Evolutionary conservation across 148 eudicot species (phyloP), one percentile per base, ranked within the genome.

Genomic region (Camellia lanceoleosa): DNA sequence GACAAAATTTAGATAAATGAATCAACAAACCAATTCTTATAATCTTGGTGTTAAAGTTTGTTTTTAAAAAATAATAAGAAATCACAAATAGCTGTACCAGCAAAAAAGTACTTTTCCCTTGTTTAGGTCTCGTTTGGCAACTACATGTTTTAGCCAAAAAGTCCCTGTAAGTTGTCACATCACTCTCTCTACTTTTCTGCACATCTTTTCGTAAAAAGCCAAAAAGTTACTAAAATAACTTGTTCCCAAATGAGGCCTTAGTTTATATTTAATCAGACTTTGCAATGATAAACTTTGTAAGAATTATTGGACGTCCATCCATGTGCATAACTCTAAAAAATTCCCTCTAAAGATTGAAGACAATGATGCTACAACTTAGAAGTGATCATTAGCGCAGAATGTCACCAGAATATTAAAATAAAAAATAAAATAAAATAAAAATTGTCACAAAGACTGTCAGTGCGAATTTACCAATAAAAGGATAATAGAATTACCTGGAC

Each of bases 401-500:
- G 4, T 63, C n/a, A 20, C 58, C 16, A 64, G 60, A 6, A 49
- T n/a, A n/a, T 4, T 70, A 59, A 3, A 9, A 55, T 1, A 30
- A 30, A 30, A 30, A 30, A 30, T 30, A 30, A 30, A 30, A 30
- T 30, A 30, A 30, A 30, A 30, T 30, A 62, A 41, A 42, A 9
- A n/a, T 69, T 46, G 56, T 56, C 54, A 58, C 23, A 5, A 77
- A 65, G 13, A 15, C 1, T 47, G 30, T 20, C 44, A 20, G 6
- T 12, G 30, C 42, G 54, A 44, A 77, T 61, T 41, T 13, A 20
- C 55, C 69, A 23, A 52, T 19, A 72, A 68, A 76, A 83, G 46
- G 18, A 47, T 18, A 55, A 54, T 68, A 19, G 8, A 67, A 30
- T 14, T 84, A 96, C 99, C 98, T 93, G 97, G 63, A 96, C 98